phyloP scores from a whole-genome alignment of 2,329 filamentous ascomycete genomes.

The Stromatinia cepivora region DNA sequence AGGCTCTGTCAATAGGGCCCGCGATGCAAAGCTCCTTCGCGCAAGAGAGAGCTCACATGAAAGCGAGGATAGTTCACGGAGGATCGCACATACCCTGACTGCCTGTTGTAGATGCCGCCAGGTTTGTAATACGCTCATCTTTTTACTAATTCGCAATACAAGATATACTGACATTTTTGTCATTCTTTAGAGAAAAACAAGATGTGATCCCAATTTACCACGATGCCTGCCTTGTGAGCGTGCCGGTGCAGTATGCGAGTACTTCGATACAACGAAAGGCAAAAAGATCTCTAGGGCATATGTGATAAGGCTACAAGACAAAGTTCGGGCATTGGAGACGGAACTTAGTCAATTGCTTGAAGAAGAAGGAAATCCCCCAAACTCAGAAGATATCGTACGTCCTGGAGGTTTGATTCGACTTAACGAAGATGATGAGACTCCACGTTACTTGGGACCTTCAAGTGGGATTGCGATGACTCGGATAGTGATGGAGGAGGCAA shows the following conservation, averaged over 20 bases:
- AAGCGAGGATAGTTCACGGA: slow-evolving; percentile 53
- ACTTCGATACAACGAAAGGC: slow-evolving; percentile 86
- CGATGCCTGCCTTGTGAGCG: slow-evolving; percentile 91
- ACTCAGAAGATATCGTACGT: slow-evolving; percentile 81
- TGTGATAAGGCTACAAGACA: slow-evolving; percentile 87
- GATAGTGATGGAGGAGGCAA: slow-evolving; percentile 93
- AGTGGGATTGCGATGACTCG: slow-evolving; percentile 95
- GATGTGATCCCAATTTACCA: slow-evolving; percentile 90
- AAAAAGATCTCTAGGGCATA: slow-evolving; percentile 87
- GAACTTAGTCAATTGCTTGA: slow-evolving; percentile 78
- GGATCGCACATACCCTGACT: slow-evolving; percentile 76
- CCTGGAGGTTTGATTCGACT: slow-evolving; percentile 83
- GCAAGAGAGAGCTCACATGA: slow-evolving; percentile 44
- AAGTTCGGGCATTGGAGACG: slow-evolving; percentile 76
- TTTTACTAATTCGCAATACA: slow-evolving; percentile 43
- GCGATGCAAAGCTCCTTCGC: slow-evolving; percentile 37
- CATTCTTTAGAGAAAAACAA: slow-evolving; percentile 73
- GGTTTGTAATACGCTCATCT: slow-evolving; percentile 49
- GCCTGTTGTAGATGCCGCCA: slow-evolving; percentile 79
- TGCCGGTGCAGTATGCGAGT: slow-evolving; percentile 88
- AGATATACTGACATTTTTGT: slow-evolving; percentile 26
- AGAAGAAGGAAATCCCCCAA: slow-evolving; percentile 69
- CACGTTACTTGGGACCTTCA: slow-evolving; percentile 87
- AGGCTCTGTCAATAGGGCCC: slow-evolving; percentile 41
- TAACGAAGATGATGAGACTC: slow-evolving; percentile 79